phyloP scores from a whole-genome alignment of 2,329 filamentous ascomycete species.

The Anisogramma anomala region DNA sequence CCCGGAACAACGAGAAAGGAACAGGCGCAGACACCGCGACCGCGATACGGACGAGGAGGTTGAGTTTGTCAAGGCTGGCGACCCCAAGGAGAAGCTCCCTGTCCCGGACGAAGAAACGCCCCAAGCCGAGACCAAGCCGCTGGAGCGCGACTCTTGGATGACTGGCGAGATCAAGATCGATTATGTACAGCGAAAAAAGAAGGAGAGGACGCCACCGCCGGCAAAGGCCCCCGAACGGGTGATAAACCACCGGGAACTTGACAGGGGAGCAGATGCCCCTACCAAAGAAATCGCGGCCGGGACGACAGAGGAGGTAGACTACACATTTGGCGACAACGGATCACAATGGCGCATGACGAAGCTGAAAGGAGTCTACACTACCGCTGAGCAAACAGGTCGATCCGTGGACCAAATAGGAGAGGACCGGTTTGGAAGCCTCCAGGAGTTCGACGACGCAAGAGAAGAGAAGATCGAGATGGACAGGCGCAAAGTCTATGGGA shows the following conservation, averaged over 20 bases:
- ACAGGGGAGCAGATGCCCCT: slow-evolving; percentile 41
- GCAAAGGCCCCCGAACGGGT: slow-evolving; percentile 55
- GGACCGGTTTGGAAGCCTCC: slow-evolving; percentile 69
- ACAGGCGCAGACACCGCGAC: slow-evolving; percentile 15
- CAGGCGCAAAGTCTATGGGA: slow-evolving; percentile 67
- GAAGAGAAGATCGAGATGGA: slow-evolving; percentile 92
- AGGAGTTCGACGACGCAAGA: slow-evolving; percentile 80
- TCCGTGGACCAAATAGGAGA: slow-evolving; percentile 70
- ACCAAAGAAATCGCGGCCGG: slow-evolving; percentile 39
- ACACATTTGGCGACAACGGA: slow-evolving; percentile 79
- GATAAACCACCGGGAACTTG: slow-evolving; percentile 72
- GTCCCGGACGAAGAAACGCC: slow-evolving; percentile 30
- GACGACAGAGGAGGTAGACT: slow-evolving; percentile 52
- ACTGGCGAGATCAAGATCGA: slow-evolving; percentile 72
- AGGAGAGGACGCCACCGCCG: slow-evolving; percentile 39
- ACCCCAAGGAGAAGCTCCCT: slow-evolving; percentile 39
- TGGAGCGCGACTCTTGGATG: slow-evolving; percentile 88
- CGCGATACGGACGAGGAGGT: slow-evolving; percentile 23
- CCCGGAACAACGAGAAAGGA: slow-evolving; percentile 23
- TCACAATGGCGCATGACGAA: slow-evolving; percentile 97
- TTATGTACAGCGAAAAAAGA: slow-evolving; percentile 57
- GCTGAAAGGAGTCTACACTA: slow-evolving; percentile 71
- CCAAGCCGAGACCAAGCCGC: slow-evolving; percentile 22
- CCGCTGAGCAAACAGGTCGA: slow-evolving; percentile 62
- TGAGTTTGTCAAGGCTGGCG: slow-evolving; percentile 30